Conservation (phyloP, 352 stramenopile species). For the Elongisporangium anandrum region DNA sequence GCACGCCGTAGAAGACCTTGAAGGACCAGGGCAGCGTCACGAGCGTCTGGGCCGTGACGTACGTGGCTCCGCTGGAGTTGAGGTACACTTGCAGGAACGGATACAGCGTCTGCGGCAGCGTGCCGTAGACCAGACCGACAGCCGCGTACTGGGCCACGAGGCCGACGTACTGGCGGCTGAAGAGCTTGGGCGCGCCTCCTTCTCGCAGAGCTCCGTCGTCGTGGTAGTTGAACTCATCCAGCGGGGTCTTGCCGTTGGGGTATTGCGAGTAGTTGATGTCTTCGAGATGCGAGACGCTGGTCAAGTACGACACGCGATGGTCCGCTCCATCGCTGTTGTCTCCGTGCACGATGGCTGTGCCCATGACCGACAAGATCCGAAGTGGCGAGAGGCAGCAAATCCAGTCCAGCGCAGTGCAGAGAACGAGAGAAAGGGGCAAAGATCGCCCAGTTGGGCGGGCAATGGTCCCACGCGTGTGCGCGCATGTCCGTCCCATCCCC, state of each 20-base stretch:
- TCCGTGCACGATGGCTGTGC: neutral
- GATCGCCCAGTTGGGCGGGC: neutral
- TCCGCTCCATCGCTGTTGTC: neutral
- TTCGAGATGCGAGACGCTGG: neutral
- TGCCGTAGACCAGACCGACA: constrained; percentile 36
- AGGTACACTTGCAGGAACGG: constrained; percentile 39
- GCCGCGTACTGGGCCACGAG: constrained; percentile 33
- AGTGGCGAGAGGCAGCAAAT: neutral
- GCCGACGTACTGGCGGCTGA: constrained; percentile 20
- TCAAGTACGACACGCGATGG: neutral
- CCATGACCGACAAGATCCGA: neutral
- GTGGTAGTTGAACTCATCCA: neutral
- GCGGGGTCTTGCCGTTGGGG: neutral
- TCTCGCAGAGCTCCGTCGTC: constrained; percentile 10
- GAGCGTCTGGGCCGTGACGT: constrained; percentile 17
- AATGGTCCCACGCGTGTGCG: neutral
- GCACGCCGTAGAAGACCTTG: constrained; percentile 46
- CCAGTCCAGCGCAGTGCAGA: no score
- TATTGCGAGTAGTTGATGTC: neutral
- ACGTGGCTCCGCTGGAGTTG: constrained; percentile 18
- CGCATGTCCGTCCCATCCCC: neutral
- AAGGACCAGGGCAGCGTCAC: constrained; percentile 37
- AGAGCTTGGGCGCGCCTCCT: constrained; percentile 19
- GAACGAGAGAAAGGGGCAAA: neutral
- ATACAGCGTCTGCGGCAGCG: constrained; percentile 28